Evolutionary conservation across 805 yeast genomes (phyloP), one percentile per base, ranked within the genome.

Genomic region (Sugiyamaella boreocaroliniensis): DNA sequence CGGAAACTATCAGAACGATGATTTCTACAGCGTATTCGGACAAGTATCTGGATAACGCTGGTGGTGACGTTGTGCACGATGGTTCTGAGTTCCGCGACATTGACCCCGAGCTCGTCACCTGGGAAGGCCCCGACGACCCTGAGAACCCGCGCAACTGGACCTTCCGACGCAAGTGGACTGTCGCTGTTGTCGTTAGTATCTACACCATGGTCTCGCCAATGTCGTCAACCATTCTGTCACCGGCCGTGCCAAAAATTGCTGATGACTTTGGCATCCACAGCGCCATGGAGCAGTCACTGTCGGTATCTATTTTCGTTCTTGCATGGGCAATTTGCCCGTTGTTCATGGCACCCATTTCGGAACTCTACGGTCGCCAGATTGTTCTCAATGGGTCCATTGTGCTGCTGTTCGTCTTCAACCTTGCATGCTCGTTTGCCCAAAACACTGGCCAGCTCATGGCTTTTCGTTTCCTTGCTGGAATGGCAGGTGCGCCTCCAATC

Each of bases 301-400:
- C 80, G 29, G 82, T 85, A 2, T 77, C 86, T 0, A 75, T 85
- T 37, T 82, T 80, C 71, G 76, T 85, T n/a, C 72, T 83, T 58
- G 87, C 89, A 1, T 75, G 86, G 75, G 88, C 87, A 0, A 55
- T 79, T 18, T 85, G 85, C 11, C 89, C 89, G 1, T 66, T 85
- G 48, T 60, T 84, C 32, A 70, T 82, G 53, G 84, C 87, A 1
- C 90, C 90, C 1, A 61, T 85, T 11, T 78, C 85, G 45, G 92
- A 85, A 62, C 71, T 81, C 54, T 76, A 77, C 55, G 92, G 90
- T 2, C 69, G 90, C 43, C 71, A 75, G 53, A 64, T 74, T 3
- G 84, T 86, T 4, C 75, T 82, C 53, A 75, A 79, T 51, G 55
- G 68, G 12, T 75, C 83, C 11, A 74, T 79, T 32, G 73, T 78